Evolutionary conservation across 805 yeast genomes (phyloP).

Genomic region (Komagataella pseudopastoris): DNA sequence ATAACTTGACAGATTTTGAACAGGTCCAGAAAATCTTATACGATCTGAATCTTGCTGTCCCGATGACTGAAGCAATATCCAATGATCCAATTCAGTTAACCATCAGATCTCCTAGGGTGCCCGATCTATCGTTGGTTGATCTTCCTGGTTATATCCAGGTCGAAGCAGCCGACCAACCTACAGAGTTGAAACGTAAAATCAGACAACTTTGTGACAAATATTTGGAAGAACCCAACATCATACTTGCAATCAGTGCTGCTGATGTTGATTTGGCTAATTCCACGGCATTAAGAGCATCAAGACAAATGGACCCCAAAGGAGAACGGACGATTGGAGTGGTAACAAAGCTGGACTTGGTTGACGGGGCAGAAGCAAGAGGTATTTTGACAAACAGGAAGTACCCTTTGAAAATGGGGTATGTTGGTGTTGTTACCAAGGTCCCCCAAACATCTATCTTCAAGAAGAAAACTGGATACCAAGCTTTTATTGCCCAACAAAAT

Average conservation of each 20-base stretch:
- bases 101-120: conserved; percentile 78
- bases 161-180: conserved; percentile 94
- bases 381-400: conserved; percentile 69
- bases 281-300: conserved; percentile 84
- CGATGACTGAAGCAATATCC: conserved; percentile 73
- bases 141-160: conserved; percentile 96
- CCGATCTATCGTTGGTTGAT: conserved; percentile 89
- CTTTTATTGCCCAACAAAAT: conserved; percentile 54
- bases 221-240: conserved; percentile 83
- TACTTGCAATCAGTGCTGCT: conserved; percentile 92
- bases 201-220: conserved; percentile 73
- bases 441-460: conserved; percentile 43
- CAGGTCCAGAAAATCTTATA: conserved; percentile 80
- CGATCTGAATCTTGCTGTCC: conserved; percentile 88
- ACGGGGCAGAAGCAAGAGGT: conserved; percentile 54
- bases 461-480: conserved; percentile 42
- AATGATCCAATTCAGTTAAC: conserved; percentile 90
- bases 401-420: conserved; percentile 93
- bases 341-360: conserved; percentile 85
- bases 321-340: conserved; percentile 94
- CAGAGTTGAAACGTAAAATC: conserved; percentile 66
- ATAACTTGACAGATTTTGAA: conserved; percentile 71
- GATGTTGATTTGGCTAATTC: conserved; percentile 97
- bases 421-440: conserved; percentile 87
- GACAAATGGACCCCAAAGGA: conserved; percentile 83